Evolutionary conservation across 805 yeast species (phyloP).

Genomic region (Candida nanaspora): DNA sequence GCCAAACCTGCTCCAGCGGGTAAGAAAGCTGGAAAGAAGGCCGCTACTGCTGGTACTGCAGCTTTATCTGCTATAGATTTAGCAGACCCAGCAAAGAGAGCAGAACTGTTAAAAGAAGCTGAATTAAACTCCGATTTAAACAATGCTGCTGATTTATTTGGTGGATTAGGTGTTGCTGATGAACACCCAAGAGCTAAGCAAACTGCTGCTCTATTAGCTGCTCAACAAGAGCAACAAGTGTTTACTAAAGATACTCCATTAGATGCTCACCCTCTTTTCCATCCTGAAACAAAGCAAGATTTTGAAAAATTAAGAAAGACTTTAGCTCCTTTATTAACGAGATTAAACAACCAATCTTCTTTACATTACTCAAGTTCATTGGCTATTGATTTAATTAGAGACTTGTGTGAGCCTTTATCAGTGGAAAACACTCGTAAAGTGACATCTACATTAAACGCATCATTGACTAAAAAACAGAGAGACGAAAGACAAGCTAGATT

Average conservation of each 20-base stretch:
- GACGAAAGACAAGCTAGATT: slow-evolving; percentile 85
- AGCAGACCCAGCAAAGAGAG: slow-evolving; percentile 68
- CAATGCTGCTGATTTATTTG: slow-evolving; percentile 89
- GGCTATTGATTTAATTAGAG: slow-evolving; percentile 82
- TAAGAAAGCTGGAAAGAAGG: slow-evolving; percentile 39
- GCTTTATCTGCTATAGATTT: slow-evolving; percentile 52
- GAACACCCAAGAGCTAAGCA: slow-evolving; percentile 46
- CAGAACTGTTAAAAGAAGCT: slow-evolving; percentile 68
- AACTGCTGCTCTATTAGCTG: slow-evolving; percentile 35
- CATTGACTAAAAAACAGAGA: slow-evolving; percentile 78
- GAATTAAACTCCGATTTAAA: slow-evolving; percentile 82
- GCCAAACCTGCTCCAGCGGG: slow-evolving; percentile 18
- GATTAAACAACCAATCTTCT: slow-evolving; percentile 52
- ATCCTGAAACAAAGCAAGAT: slow-evolving; percentile 74
- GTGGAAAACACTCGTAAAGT: slow-evolving; percentile 83
- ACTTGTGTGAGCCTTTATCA: slow-evolving; percentile 71
- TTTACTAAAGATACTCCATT: slow-evolving; percentile 59
- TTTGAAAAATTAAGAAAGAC: slow-evolving; percentile 73
- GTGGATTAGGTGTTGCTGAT: slow-evolving; percentile 53
- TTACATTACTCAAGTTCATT: slow-evolving; percentile 67
- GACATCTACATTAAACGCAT: slow-evolving; percentile 73
- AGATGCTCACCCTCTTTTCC: slow-evolving; percentile 73
- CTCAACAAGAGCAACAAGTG: slow-evolving; percentile 34
- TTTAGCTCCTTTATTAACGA: slow-evolving; percentile 51
- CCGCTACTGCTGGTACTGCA: slow-evolving; percentile 26